phyloP scores from a whole-genome alignment of 2,329 filamentous ascomycete genomes.

The Trichoderma breve region DNA sequence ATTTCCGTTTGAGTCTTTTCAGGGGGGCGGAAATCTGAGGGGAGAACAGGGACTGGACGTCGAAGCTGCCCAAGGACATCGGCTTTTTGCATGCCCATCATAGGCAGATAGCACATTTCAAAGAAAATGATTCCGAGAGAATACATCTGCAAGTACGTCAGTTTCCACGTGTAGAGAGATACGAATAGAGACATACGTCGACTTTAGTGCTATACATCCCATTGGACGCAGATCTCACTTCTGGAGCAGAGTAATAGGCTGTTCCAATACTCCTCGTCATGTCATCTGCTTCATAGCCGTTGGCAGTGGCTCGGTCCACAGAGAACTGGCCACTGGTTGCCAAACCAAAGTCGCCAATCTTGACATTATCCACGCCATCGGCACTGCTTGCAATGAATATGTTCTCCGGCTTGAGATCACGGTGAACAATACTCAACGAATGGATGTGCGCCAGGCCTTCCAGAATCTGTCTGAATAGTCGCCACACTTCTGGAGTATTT shows the following conservation, averaged over 20 bases:
- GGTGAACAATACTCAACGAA: slow-evolving; percentile 85
- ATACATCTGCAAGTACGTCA: slow-evolving; percentile 67
- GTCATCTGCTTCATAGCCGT: slow-evolving; percentile 51
- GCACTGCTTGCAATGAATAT: slow-evolving; percentile 73
- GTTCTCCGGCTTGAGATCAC: slow-evolving; percentile 95
- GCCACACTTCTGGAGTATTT: slow-evolving; percentile 78
- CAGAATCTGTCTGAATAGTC: slow-evolving; percentile 84
- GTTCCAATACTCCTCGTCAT: slow-evolving; percentile 74
- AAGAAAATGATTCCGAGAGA: slow-evolving; percentile 97
- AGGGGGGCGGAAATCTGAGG: slow-evolving; percentile 66
- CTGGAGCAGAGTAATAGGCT: slow-evolving; percentile 88
- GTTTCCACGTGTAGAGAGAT: not conserved
- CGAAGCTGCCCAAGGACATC: slow-evolving; percentile 66
- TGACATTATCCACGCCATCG: slow-evolving; percentile 82
- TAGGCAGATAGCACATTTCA: slow-evolving; percentile 81
- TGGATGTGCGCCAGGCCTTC: slow-evolving; percentile 92
- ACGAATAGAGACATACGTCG: slow-evolving; percentile 57
- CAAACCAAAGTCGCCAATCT: slow-evolving; percentile 94
- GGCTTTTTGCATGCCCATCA: slow-evolving; percentile 65
- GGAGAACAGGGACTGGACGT: slow-evolving; percentile 65
- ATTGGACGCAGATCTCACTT: slow-evolving; percentile 72
- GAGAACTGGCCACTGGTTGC: slow-evolving; percentile 83
- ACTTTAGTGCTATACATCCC: slow-evolving; percentile 90
- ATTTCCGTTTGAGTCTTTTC: slow-evolving; percentile 76
- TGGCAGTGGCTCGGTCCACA: slow-evolving; percentile 49